A percentile compares a stretch with the other conserved stretches of the same genome.
phyloP scores from a whole-genome alignment of 2,329 filamentous ascomycete genomes.

The Fusarium virguliforme region DNA sequence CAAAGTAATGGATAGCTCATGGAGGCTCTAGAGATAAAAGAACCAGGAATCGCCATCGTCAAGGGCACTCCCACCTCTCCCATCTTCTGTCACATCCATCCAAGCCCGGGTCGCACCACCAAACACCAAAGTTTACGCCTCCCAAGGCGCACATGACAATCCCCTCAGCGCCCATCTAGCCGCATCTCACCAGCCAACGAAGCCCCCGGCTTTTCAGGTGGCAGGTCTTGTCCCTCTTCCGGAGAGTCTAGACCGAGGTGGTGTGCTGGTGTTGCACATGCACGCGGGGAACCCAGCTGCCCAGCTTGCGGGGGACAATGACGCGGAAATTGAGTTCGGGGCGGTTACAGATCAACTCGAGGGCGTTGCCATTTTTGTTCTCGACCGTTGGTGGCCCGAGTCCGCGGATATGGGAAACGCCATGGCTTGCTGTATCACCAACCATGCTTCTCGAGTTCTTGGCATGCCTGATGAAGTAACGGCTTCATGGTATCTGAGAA shows the following conservation, averaged over 20 bases:
- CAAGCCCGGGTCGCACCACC: slow-evolving; percentile 1
- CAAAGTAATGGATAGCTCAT: not conserved
- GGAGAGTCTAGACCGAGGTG: slow-evolving; percentile 11
- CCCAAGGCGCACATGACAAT: slow-evolving; percentile 13
- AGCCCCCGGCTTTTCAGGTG: not conserved
- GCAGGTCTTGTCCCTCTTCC: not conserved
- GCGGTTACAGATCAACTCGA: not conserved
- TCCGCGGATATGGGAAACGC: not conserved
- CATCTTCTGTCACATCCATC: slow-evolving; percentile 5
- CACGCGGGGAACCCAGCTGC: slow-evolving; percentile 4
- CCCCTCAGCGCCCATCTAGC: not conserved
- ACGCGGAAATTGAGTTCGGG: slow-evolving; percentile 6
- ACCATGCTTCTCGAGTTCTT: not conserved
- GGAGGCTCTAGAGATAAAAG: not conserved
- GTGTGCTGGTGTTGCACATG: not conserved
- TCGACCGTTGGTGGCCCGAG: not conserved
- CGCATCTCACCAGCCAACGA: not conserved
- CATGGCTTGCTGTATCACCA: slow-evolving; percentile 1
- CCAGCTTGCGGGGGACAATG: not conserved
- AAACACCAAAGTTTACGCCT: slow-evolving; percentile 7
- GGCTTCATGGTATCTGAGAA: not conserved
- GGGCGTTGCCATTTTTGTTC: not conserved
- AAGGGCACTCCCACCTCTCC: not conserved
- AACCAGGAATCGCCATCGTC: not conserved
- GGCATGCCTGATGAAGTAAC: not conserved